These are phyloP conservation scores for Suillus hirtellus DNA, from an alignment of 768 basidiomycete genomes.

Conservation along the genomic window DNA sequence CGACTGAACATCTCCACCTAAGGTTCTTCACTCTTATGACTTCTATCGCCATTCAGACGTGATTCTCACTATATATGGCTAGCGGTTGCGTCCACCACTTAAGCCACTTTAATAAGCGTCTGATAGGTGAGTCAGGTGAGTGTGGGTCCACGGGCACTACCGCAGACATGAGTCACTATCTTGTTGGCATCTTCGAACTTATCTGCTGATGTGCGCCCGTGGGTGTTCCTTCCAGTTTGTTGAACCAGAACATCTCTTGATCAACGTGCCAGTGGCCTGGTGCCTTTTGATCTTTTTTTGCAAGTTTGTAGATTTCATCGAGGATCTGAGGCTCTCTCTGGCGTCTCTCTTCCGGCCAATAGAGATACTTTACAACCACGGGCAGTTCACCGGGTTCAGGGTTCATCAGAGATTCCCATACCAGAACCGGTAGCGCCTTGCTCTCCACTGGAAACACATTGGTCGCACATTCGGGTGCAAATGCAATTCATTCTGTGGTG, in stretches of 20 bases:
- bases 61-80: conserved; percentile 21
- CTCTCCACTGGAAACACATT: conserved; percentile 3
- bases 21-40: background rate
- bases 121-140: too few species aligned
- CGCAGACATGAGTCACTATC: too few species aligned
- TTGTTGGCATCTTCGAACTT: too few species aligned
- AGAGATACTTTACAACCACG: background rate
- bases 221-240: background rate
- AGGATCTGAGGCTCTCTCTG: background rate
- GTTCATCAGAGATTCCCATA: too few species aligned
- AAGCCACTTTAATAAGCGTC: too few species aligned
- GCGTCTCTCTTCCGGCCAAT: background rate
- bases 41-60: background rate
- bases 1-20: too few species aligned
- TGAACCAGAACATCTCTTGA: background rate
- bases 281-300: background rate
- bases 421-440: background rate
- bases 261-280: background rate
- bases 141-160: too few species aligned
- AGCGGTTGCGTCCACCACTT: background rate
- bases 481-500: too few species aligned
- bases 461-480: too few species aligned
- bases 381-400: background rate
- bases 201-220: background rate
- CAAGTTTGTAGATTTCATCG: background rate